phyloP scores from a whole-genome alignment of 169 alveolate species.

The Babesia ovata region DNA sequence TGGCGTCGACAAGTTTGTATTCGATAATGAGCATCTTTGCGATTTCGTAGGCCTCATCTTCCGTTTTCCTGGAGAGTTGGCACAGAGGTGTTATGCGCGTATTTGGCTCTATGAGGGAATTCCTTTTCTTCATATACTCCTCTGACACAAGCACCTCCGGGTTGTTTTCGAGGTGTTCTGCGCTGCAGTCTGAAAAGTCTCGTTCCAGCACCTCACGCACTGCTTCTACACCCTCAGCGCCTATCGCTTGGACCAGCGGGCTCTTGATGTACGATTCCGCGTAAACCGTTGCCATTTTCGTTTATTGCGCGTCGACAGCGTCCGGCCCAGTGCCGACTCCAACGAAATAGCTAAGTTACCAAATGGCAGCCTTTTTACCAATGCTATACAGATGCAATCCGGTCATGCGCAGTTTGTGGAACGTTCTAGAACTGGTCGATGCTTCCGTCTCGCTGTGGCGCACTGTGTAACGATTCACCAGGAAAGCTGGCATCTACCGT shows the following conservation, averaged over 20 bases:
- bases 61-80: conserved; percentile 83
- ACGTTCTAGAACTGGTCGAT: too few species aligned
- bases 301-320: too few species aligned
- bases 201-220: conserved; percentile 27
- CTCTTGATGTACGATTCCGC: conserved; percentile 53
- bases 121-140: conserved; percentile 15
- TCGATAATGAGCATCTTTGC: conserved; percentile 79
- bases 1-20: conserved; percentile 78
- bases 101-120: conserved; percentile 66
- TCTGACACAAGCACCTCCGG: conserved; percentile 27
- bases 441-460: too few species aligned
- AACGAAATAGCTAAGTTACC: too few species aligned
- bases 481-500: too few species aligned
- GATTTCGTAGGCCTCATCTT: conserved; percentile 85
- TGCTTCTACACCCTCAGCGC: conserved; percentile 2
- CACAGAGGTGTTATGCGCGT: conserved; percentile 83
- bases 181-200: conserved; percentile 14
- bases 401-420: too few species aligned
- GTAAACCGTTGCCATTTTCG: conserved; percentile 42
- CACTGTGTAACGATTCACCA: too few species aligned
- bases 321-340: too few species aligned
- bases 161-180: conserved; percentile 24
- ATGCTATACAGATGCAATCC: too few species aligned
- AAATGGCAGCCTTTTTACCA: too few species aligned
- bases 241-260: conserved; percentile 47